Base-by-base conservation (phyloP, 345 rosid genomes). In the Linum usitatissimum region DNA sequence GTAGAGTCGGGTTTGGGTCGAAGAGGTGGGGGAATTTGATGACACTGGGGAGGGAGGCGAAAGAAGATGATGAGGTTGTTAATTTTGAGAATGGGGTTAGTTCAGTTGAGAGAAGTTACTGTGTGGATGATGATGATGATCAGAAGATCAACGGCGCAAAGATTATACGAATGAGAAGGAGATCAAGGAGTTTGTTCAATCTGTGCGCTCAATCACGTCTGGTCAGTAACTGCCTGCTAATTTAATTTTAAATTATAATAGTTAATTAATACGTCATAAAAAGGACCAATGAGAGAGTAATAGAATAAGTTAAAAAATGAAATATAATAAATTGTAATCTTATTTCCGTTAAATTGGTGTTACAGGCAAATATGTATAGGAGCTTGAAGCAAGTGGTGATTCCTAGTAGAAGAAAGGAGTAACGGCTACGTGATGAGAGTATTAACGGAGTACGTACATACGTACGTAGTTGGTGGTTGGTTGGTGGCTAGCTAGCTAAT, bases 381-480 rank as follows among this genome's bases (percentile, higher is more conserved):
- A 71, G 81, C 65, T 67, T 83, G 18, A 85, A 79, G 71, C 87
- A 81, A 75, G 86, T 69, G 76, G 85, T 69, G 81, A 80, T 78
- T 60, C 84, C 85, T 28, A 72, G 91, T 91, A 76, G 76, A 66
- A 84, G 86, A n/a, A 59, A 73, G 63, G 71, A 72, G 70, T 59
- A 64, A 45, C 55, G 60, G 60, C 49, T 18, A 60, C 17, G 20
- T n/a, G 18, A 57, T 66, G 19, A 48, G 13, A 12, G 42, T 19
- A 30, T 40, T 57, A 42, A 57, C 10, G 9, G 12, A 14, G 20
- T 70, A 64, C 15, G 63, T 65, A 4, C 56, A 18, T 23, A 23
- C 28, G 28, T 23, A 23, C 28, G 28, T 23, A 23, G 28, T 23
- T 23, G 28, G 28, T 23, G 28, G 28, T n/a, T n/a, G n/a, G 28